phyloP scores from a whole-genome alignment of 768 basidiomycete species.

The Tephrocybe rancida region DNA sequence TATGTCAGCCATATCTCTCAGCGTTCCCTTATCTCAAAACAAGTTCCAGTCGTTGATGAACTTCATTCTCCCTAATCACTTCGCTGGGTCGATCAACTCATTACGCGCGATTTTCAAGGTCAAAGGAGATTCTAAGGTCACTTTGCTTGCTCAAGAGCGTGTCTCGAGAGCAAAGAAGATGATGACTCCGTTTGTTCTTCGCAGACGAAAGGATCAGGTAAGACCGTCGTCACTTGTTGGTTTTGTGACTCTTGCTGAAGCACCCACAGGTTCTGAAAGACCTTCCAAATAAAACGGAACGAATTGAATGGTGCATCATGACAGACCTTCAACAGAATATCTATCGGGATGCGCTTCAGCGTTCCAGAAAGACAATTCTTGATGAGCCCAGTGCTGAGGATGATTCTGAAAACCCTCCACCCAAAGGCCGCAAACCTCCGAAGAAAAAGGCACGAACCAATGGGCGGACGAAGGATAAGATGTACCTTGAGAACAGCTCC shows the following conservation, averaged over 20 bases:
- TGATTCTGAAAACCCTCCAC: conserved; percentile 24
- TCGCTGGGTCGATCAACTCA: conserved; percentile 73
- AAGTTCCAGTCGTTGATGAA: conserved; percentile 88
- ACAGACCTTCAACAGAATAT: conserved; percentile 79
- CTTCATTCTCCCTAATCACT: conserved; percentile 93
- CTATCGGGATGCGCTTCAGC: conserved; percentile 83
- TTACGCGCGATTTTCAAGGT: conserved; percentile 97
- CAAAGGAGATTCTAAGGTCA: conserved; percentile 88
- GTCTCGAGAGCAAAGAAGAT: conserved; percentile 96
- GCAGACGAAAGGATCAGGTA: conserved; percentile 95
- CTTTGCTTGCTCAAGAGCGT: conserved; percentile 88
- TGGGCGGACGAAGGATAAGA: conserved; percentile 58
- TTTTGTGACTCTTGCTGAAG: neutral
- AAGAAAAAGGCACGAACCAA: conserved; percentile 50
- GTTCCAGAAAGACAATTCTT: conserved; percentile 80
- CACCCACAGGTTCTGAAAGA: conserved; percentile 79
- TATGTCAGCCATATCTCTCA: conserved; percentile 36
- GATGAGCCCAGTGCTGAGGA: conserved; percentile 39
- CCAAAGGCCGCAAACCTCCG: conserved; percentile 28
- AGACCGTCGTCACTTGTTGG: neutral
- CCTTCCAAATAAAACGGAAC: conserved; percentile 89
- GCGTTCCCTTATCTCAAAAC: conserved; percentile 6
- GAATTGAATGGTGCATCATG: conserved; percentile 96
- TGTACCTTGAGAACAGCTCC: conserved; percentile 78
- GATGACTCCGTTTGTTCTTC: conserved; percentile 98